Conservation (phyloP, 2,329 filamentous ascomycete species). For the Trichoderma aggressivum region DNA sequence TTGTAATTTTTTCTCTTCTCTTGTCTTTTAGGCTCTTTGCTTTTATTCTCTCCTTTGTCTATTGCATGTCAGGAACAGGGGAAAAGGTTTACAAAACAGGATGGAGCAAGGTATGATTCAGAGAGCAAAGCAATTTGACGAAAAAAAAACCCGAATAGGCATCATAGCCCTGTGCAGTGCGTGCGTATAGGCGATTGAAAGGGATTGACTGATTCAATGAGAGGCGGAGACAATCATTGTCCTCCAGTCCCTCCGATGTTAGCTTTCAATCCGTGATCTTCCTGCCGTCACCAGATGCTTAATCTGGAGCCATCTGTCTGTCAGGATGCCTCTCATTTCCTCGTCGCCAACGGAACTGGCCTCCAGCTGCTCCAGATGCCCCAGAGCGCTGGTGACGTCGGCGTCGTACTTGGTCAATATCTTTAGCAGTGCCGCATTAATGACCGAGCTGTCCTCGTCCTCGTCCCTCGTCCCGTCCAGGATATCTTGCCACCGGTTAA, state of each 20-base stretch:
- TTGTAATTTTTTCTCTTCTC: neutral
- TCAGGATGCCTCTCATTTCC: constrained; percentile 21
- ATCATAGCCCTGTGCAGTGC: neutral
- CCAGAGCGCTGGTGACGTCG: constrained; percentile 31
- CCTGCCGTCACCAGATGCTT: constrained; percentile 24
- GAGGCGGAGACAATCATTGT: neutral
- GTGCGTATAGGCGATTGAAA: neutral
- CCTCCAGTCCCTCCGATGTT: neutral
- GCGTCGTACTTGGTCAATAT: constrained; percentile 35
- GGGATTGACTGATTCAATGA: neutral
- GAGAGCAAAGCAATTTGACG: neutral
- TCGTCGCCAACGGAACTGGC: constrained; percentile 32
- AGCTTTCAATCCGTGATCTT: constrained; percentile 20
- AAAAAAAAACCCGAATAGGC: neutral
- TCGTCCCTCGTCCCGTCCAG: constrained; percentile 48
- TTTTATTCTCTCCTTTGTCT: neutral
- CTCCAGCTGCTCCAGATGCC: constrained; percentile 32
- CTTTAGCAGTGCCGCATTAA: constrained; percentile 35
- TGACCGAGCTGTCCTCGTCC: constrained; percentile 41
- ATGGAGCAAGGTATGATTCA: neutral
- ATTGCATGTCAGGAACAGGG: neutral
- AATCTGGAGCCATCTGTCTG: constrained; percentile 29
- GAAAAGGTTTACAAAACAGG: neutral
- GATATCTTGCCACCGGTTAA: constrained; percentile 40
- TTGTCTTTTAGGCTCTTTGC: neutral